Percentiles rank a stretch among this genome's conserved stretches.
Evolutionary conservation across 2,329 filamentous ascomycete genomes (phyloP).

Genomic region (Alternaria panax): DNA sequence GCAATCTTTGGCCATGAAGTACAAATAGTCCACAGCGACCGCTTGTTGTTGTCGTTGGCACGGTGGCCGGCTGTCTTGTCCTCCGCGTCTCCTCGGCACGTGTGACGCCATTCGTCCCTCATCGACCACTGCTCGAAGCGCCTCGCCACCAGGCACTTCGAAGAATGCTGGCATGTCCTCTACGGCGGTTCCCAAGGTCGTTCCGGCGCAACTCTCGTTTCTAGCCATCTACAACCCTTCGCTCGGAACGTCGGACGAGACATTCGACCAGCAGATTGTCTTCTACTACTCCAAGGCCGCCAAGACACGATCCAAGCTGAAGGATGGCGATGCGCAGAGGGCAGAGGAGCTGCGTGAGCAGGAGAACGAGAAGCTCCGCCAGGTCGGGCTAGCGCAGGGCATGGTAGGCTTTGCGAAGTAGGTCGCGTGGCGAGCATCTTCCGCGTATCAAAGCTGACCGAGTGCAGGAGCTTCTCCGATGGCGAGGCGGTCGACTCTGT

Average conservation of each 20-base stretch:
- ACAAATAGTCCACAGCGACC: conserved; percentile 11
- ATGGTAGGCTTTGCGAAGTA: conserved; percentile 87
- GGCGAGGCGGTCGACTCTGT: conserved; percentile 80
- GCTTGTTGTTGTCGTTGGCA: conserved; percentile 5
- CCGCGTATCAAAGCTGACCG: conserved; percentile 12
- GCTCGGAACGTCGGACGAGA: conserved; percentile 75
- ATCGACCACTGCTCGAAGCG: conserved; percentile 3
- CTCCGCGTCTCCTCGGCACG: conserved; percentile 8
- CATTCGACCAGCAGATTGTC: conserved; percentile 81
- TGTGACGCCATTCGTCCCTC: conserved; percentile 14
- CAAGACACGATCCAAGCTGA: conserved; percentile 39
- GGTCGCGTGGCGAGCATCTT: conserved; percentile 7
- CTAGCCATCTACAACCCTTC: conserved; percentile 95
- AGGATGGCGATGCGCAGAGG: conserved; percentile 38
- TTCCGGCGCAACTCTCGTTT: conserved; percentile 87
- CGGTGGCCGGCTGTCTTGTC: neutral
- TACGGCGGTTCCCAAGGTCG: conserved; percentile 51
- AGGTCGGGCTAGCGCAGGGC: conserved; percentile 94
- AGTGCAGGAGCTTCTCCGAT: conserved; percentile 75
- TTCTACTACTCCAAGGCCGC: conserved; percentile 77
- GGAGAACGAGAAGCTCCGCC: conserved; percentile 84
- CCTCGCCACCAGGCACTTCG: conserved; percentile 8
- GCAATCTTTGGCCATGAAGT: conserved; percentile 4
- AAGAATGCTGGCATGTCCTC: conserved; percentile 34
- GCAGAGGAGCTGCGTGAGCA: conserved; percentile 62